phyloP scores from a whole-genome alignment of 768 basidiomycete genomes.

The Cubamyces lactineus region DNA sequence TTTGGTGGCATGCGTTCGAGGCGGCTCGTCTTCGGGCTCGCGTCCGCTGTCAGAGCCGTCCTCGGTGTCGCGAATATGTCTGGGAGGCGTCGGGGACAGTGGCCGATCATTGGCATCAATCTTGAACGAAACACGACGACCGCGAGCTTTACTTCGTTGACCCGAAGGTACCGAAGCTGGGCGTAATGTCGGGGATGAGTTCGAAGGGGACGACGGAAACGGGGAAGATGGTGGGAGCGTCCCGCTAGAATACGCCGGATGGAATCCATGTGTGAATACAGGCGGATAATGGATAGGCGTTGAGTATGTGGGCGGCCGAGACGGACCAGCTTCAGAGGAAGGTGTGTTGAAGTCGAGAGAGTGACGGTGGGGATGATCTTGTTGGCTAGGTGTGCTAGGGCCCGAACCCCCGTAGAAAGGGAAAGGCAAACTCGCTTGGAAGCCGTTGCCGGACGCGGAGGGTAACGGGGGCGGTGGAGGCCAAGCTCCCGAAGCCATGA shows the following conservation, averaged over 20 bases:
- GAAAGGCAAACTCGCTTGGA: conserved; percentile 18
- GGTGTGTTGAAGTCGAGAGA: conserved; percentile 35
- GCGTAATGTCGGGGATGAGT: conserved; percentile 21
- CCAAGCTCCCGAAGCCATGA: conserved; percentile 37
- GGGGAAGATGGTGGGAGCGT: conserved; percentile 60
- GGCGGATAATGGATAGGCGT: conserved; percentile 42
- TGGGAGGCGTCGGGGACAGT: conserved; percentile 11
- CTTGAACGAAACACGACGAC: conserved; percentile 60
- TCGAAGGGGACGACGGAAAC: conserved; percentile 39
- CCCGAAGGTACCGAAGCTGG: conserved; percentile 34
- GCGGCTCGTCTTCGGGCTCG: neutral
- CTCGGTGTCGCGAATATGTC: neutral
- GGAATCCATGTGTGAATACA: conserved; percentile 43
- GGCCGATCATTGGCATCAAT: conserved; percentile 36
- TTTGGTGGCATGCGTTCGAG: neutral
- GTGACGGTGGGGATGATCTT: conserved; percentile 1
- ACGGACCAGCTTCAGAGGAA: conserved; percentile 30
- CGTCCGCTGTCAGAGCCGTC: neutral
- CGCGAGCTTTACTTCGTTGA: conserved; percentile 54
- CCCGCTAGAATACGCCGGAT: conserved; percentile 50
- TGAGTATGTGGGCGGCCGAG: conserved; percentile 33
- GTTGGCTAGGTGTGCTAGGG: conserved; percentile 27
- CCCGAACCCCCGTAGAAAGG: conserved; percentile 20
- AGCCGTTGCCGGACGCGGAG: conserved; percentile 21
- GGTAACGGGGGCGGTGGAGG: conserved; percentile 21